phyloP scores from a whole-genome alignment of 2,329 filamentous ascomycete species.

The Cytospora piceicola region DNA sequence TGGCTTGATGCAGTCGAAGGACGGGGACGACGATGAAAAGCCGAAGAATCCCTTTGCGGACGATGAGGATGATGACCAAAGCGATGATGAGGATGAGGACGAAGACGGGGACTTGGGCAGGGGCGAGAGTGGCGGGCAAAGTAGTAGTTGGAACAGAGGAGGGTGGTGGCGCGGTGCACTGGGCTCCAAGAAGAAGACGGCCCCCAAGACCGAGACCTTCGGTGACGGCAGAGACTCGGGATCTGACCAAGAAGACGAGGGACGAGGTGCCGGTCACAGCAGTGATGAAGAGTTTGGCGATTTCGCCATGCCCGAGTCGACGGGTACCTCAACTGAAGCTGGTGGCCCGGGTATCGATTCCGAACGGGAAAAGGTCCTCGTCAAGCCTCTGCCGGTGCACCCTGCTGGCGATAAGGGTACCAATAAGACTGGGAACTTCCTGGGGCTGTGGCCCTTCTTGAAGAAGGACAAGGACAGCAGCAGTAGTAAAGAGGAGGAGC shows the following conservation, averaged over 20 bases:
- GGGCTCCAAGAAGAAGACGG: conserved; percentile 27
- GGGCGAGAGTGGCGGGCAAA: conserved; percentile 39
- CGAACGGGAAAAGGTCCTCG: conserved; percentile 48
- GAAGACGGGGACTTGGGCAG: conserved; percentile 44
- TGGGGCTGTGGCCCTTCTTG: conserved; percentile 64
- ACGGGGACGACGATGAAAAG: conserved; percentile 33
- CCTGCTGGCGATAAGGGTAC: conserved; percentile 45
- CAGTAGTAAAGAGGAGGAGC: conserved; percentile 38
- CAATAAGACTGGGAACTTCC: conserved; percentile 44
- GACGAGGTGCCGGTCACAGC: conserved; percentile 53
- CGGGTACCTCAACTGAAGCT: conserved; percentile 27
- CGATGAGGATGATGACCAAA: conserved; percentile 54
- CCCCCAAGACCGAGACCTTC: conserved; percentile 39
- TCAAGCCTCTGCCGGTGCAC: conserved; percentile 60
- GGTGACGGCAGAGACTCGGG: conserved; percentile 44
- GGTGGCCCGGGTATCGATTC: conserved; percentile 33
- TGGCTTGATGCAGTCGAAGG: conserved; percentile 23
- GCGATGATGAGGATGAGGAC: conserved; percentile 58
- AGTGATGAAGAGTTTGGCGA: conserved; percentile 69
- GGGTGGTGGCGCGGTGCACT: conserved; percentile 44
- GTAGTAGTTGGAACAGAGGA: conserved; percentile 40
- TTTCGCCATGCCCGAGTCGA: conserved; percentile 66
- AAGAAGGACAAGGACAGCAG: conserved; percentile 35
- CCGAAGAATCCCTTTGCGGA: conserved; percentile 61
- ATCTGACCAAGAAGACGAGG: conserved; percentile 45